Evolutionary conservation across 768 basidiomycete genomes (phyloP), one percentile per base, ranked within the genome.

Genomic region (Lactarius psammicola): DNA sequence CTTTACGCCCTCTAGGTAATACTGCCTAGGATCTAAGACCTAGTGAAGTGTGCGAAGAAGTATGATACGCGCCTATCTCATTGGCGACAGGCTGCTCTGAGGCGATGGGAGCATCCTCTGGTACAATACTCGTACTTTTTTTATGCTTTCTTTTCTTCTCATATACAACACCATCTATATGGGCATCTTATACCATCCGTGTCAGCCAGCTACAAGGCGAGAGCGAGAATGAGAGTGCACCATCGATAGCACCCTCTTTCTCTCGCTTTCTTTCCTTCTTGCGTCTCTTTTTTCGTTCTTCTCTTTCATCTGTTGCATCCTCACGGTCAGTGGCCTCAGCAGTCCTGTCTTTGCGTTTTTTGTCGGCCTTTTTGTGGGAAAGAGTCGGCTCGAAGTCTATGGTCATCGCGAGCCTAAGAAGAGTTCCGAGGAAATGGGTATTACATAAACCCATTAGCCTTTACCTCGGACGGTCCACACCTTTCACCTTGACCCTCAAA

Each of bases 91-190:
- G 5, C 36, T 38, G 36, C 15, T 38, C 36, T 2, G 36, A 38
- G 13, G 31, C 3, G 31, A 33, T 7, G 31, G 31, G 31, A 33
- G 0, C 36, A 15, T 38, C 36, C 36, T 38, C 36, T 10, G 13
- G 36, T 30, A 28, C 51, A 28, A 7, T 28, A 4, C 17, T 46
- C 10, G 30, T n/a, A 20, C 33, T 34, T 36, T 54, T 61, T 17
- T 58, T 36, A 15, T 49, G 36, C n/a, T 68, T 54, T 30, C 59
- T 31, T 18, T 34, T 55, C 60, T 64, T 61, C 23, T 33, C 20
- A 30, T 60, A 38, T 49, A 23, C 56, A 28, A 33, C 49, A 15
- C 6, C 49, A 26, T 51, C 23, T 54, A 53, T 28, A 36, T 60
- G 23, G 38, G 40, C 40, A 53, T 54, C 58, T 49, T 28, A 26